Evolutionary conservation across 129 eudicot genomes (phyloP).

Genomic region (Centrapalus pauciflorus): DNA sequence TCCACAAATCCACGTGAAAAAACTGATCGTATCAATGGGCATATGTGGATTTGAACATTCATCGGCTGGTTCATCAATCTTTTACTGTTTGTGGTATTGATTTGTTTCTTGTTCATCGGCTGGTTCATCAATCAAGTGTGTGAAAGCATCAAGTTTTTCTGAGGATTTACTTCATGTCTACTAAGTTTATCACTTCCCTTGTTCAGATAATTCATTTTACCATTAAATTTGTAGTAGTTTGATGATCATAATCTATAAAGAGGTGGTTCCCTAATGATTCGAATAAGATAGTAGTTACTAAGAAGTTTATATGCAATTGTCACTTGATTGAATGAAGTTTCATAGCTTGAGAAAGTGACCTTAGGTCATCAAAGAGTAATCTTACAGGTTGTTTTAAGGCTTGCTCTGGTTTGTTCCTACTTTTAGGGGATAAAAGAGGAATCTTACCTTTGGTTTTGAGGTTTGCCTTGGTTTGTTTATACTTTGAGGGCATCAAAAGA

Average conservation of each 20-base stretch:
- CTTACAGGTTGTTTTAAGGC: neutral
- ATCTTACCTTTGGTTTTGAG: too few relatives aligned
- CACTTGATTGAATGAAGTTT: neutral
- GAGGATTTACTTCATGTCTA: neutral
- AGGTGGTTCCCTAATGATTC: neutral
- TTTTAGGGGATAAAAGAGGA: too few relatives aligned
- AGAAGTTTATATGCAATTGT: neutral
- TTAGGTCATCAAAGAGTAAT: neutral
- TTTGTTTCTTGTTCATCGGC: neutral
- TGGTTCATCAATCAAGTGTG: constrained; percentile 6
- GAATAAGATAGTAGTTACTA: neutral
- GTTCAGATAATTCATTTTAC: neutral
- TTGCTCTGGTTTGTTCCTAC: neutral
- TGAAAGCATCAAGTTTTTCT: constrained; percentile 11
- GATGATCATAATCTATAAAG: neutral
- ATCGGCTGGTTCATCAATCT: neutral
- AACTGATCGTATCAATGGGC: constrained; percentile 9
- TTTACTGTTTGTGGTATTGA: neutral
- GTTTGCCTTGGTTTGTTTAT: neutral
- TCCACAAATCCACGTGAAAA: neutral
- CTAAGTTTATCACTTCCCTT: neutral
- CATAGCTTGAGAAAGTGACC: neutral
- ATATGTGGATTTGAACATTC: constrained; percentile 7
- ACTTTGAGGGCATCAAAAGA: neutral
- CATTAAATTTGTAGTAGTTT: neutral